Conservation (phyloP, 192 early-diverging fungal genomes). For the Phlyctochytrium bullatum region DNA sequence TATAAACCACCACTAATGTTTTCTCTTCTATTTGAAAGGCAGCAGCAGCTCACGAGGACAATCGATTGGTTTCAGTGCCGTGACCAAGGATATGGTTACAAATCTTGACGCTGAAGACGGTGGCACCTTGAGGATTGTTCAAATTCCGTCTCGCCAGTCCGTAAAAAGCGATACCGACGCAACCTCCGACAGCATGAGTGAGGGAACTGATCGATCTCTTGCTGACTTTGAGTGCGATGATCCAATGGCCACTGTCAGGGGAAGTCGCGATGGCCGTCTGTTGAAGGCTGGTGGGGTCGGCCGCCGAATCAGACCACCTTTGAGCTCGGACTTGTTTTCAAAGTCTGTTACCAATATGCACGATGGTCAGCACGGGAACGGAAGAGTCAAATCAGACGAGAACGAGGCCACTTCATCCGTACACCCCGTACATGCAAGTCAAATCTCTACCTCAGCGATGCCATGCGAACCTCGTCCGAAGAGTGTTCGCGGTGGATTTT, state of each 20-base stretch:
- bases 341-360: background rate
- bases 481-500: background rate
- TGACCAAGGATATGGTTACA: background rate
- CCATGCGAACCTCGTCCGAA: background rate
- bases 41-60: no score
- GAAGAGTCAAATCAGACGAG: background rate
- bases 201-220: no score
- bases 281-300: background rate
- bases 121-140: background rate
- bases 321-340: conserved; percentile 1
- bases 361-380: background rate
- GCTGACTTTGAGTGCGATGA: no score
- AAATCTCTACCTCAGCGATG: background rate
- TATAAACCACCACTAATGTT: background rate
- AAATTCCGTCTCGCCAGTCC: background rate
- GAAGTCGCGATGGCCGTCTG: background rate
- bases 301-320: background rate
- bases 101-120: background rate
- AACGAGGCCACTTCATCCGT: background rate
- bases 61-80: no score
- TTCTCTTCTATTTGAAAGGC: no score
- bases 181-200: no score
- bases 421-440: background rate
- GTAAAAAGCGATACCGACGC: no score
- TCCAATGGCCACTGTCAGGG: background rate